Conservation (phyloP, 371 early-diverging fungal genomes). For the Mortierella sp. region DNA sequence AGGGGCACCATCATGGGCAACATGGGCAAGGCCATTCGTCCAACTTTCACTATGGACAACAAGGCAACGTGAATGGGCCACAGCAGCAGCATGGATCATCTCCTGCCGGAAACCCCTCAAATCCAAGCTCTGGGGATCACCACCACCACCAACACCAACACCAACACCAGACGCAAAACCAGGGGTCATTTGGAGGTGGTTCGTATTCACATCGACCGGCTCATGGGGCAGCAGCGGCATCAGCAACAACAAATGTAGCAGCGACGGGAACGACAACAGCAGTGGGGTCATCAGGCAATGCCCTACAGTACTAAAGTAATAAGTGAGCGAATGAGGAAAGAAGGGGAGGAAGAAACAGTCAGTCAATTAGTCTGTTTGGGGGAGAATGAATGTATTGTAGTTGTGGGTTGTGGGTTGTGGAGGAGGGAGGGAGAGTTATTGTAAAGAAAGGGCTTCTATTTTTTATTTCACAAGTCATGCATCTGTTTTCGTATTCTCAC, state of each 20-base stretch:
- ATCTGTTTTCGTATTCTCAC: background rate
- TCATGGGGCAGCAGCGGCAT: background rate
- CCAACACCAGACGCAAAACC: background rate
- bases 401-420: too few relatives aligned
- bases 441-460: background rate
- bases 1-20: constrained; percentile 1
- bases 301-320: background rate
- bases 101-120: background rate
- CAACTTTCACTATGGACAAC: constrained; percentile 3
- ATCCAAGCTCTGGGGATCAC: background rate
- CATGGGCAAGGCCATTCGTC: constrained; percentile 3
- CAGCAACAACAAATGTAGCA: background rate
- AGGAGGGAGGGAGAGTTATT: background rate
- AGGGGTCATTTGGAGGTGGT: background rate
- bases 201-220: background rate
- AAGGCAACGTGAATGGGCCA: background rate
- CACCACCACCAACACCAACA: background rate
- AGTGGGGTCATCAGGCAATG: background rate
- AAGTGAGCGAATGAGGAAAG: too few relatives aligned
- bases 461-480: background rate
- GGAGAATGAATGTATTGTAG: background rate
- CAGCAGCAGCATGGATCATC: background rate
- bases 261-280: background rate
- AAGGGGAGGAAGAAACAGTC: background rate
- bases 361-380: background rate